These are phyloP conservation scores for Leucocoprinus sp. DNA, from an alignment of 768 basidiomycete species.

Conservation along the genomic window DNA sequence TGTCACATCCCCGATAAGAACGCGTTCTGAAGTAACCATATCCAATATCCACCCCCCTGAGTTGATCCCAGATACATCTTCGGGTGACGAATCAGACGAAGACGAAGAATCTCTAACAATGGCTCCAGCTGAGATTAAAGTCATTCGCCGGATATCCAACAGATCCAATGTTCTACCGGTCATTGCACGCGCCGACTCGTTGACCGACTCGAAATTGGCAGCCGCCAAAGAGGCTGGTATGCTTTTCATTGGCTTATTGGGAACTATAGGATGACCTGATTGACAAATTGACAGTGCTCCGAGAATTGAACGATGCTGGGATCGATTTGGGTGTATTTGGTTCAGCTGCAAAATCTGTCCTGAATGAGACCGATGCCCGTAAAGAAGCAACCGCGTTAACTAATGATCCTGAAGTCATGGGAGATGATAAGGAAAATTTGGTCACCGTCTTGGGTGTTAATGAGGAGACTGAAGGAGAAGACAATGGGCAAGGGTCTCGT, in stretches of 20 bases:
- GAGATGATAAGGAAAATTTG: slow-evolving; percentile 20
- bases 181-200: slow-evolving; percentile 71
- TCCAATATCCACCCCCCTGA: slow-evolving; percentile 46
- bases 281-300: slow-evolving; percentile 35
- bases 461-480: slow-evolving; percentile 35
- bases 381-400: slow-evolving; percentile 31
- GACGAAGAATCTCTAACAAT: slow-evolving; percentile 50
- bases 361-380: slow-evolving; percentile 18
- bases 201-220: slow-evolving; percentile 69
- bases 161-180: slow-evolving; percentile 79
- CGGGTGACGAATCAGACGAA: slow-evolving; percentile 33
- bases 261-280: slow-evolving; percentile 1
- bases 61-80: slow-evolving; percentile 45
- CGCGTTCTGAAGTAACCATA: slow-evolving; percentile 61
- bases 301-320: slow-evolving; percentile 54
- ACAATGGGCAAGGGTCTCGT: slow-evolving; percentile 52
- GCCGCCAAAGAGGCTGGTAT: slow-evolving; percentile 58
- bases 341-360: slow-evolving; percentile 21
- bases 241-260: slow-evolving; percentile 13
- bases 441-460: slow-evolving; percentile 22
- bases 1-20: slow-evolving; percentile 34
- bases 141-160: slow-evolving; percentile 65
- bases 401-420: slow-evolving; percentile 18
- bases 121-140: slow-evolving; percentile 71
- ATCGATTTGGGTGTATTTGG: slow-evolving; percentile 76